phyloP scores from a whole-genome alignment of 495 filamentous ascomycete species.

The Glonium stellatum region DNA sequence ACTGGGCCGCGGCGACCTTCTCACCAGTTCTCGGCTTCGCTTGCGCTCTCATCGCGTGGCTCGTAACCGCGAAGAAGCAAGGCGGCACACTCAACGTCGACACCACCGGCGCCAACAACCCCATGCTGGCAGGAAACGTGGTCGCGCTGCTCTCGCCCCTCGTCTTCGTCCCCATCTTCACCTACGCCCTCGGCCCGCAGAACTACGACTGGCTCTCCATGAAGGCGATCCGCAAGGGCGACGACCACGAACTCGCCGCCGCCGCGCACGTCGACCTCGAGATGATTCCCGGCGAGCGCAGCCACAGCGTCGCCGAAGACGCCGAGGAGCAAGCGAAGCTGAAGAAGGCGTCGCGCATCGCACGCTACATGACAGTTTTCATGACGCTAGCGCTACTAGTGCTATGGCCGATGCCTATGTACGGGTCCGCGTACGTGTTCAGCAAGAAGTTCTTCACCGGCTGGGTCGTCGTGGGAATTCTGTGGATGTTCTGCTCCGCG shows the following conservation, averaged over 20 bases:
- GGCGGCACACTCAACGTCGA: constrained; percentile 65
- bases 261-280: constrained; percentile 67
- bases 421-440: constrained; percentile 80
- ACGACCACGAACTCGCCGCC: constrained; percentile 69
- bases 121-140: constrained; percentile 84
- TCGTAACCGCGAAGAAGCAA: constrained; percentile 77
- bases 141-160: constrained; percentile 74
- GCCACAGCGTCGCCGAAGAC: constrained; percentile 39
- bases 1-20: constrained; percentile 67
- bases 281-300: constrained; percentile 51
- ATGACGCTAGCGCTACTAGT: constrained; percentile 73
- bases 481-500: constrained; percentile 77
- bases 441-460: constrained; percentile 88
- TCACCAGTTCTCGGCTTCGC: constrained; percentile 72
- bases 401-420: constrained; percentile 95
- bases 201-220: constrained; percentile 89
- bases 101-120: constrained; percentile 75
- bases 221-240: constrained; percentile 73
- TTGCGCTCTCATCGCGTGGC: constrained; percentile 77
- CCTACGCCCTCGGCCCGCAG: constrained; percentile 63
- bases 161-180: constrained; percentile 73
- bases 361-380: constrained; percentile 65
- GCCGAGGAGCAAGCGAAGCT: constrained; percentile 59
- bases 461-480: constrained; percentile 78
- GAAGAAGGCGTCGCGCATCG: constrained; percentile 65